Evolutionary conservation across 2,329 filamentous ascomycete species (phyloP).

Genomic region (Penicillium verrucosum): DNA sequence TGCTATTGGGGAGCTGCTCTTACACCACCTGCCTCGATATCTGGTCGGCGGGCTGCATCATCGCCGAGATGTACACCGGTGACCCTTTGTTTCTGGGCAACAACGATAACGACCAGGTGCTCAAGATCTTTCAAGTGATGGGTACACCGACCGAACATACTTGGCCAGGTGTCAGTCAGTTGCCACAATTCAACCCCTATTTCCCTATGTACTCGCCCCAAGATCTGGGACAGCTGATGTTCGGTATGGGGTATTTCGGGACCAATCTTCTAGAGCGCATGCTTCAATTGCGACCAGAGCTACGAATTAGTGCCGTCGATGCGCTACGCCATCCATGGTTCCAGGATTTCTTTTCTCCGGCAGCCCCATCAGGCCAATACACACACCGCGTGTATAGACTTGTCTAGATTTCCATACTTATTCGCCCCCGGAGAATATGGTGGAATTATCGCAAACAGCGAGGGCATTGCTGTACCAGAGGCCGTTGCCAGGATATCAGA

Average conservation of each 20-base stretch:
- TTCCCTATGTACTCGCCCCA: conserved; percentile 57
- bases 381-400: not conserved
- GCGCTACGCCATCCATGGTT: not conserved
- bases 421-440: not conserved
- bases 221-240: not conserved
- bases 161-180: conserved; percentile 91
- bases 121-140: conserved; percentile 98
- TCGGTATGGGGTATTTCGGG: not conserved
- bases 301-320: not conserved
- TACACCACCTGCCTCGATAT: conserved; percentile 99
- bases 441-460: not conserved
- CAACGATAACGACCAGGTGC: conserved; percentile 93
- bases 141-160: conserved; percentile 91
- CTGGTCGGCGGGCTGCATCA: conserved; percentile 98
- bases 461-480: not conserved
- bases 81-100: conserved; percentile 95
- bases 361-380: not conserved
- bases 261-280: not conserved
- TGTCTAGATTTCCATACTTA: not conserved
- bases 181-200: conserved; percentile 92
- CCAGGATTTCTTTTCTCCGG: not conserved
- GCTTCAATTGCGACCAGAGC: not conserved
- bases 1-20: conserved; percentile 87
- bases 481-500: not conserved
- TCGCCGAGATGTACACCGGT: conserved; percentile 99